Conservation (phyloP, 106 monocot species). For the Dioscorea zingiberensis region DNA sequence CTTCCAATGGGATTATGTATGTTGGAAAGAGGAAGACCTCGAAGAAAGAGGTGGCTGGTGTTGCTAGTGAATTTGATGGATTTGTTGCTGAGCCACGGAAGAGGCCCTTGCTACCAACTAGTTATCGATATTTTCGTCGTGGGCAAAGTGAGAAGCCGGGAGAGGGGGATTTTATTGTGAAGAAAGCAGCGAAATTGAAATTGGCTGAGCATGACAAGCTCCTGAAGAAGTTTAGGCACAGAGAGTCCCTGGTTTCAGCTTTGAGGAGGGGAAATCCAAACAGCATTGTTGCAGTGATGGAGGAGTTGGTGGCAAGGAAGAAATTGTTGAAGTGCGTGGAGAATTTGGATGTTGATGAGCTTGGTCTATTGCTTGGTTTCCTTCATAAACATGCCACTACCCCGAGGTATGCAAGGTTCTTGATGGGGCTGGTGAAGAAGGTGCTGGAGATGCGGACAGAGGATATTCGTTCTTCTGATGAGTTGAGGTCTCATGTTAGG, state of each 20-base stretch:
- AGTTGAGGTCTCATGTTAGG: slow-evolving; percentile 41
- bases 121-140: slow-evolving; percentile 61
- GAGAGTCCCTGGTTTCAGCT: slow-evolving; percentile 63
- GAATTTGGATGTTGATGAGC: slow-evolving; percentile 68
- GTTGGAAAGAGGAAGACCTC: slow-evolving; percentile 54
- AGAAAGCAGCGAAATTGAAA: slow-evolving; percentile 41
- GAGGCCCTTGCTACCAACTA: slow-evolving; percentile 23
- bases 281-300: slow-evolving; percentile 66
- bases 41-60: slow-evolving; percentile 18
- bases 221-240: slow-evolving; percentile 85
- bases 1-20: slow-evolving; percentile 75
- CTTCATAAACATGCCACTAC: slow-evolving; percentile 59
- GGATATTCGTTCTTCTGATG: slow-evolving; percentile 44
- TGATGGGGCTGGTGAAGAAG: slow-evolving; percentile 70
- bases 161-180: slow-evolving; percentile 54
- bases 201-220: slow-evolving; percentile 71
- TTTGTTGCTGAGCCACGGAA: slow-evolving; percentile 20
- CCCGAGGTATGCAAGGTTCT: slow-evolving; percentile 71
- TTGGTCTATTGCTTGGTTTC: slow-evolving; percentile 58
- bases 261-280: slow-evolving; percentile 41
- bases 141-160: slow-evolving; percentile 64
- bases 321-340: slow-evolving; percentile 63
- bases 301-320: slow-evolving; percentile 83
- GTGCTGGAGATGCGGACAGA: slow-evolving; percentile 66
- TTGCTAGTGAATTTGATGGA: slow-evolving; percentile 13